A percentile compares a stretch with the other conserved stretches of the same genome.
phyloP scores from a whole-genome alignment of 192 early-diverging fungal species.

The Backusella mclennaniae region DNA sequence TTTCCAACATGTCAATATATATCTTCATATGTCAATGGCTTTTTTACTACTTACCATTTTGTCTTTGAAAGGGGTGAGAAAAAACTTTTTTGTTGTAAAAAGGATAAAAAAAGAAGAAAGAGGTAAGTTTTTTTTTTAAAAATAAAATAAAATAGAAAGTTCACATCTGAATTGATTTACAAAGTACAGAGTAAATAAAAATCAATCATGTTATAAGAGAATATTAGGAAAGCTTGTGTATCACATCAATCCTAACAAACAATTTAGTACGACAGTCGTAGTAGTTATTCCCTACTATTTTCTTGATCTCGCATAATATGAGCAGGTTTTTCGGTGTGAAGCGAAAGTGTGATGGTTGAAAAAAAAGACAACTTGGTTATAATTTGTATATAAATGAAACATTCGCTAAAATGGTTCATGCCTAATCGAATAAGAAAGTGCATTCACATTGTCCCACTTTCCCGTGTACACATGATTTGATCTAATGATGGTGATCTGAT shows the following conservation, averaged over 20 bases:
- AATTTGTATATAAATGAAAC: background rate
- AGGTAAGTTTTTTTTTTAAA: background rate
- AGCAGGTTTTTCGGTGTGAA: background rate
- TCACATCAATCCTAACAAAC: constrained; percentile 1
- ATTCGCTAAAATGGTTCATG: constrained; percentile 7
- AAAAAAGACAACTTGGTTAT: background rate
- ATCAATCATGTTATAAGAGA: constrained; percentile 7
- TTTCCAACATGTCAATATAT: background rate
- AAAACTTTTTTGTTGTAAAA: constrained; percentile 2
- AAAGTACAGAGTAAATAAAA: background rate
- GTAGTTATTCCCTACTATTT: background rate
- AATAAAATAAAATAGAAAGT: background rate
- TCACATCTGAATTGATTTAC: constrained; percentile 5
- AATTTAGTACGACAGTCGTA: background rate
- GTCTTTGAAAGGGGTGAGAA: constrained; percentile 6
- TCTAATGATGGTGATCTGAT: background rate
- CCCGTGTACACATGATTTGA: constrained; percentile 3
- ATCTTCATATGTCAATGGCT: background rate
- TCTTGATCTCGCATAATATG: background rate
- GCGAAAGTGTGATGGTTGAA: background rate
- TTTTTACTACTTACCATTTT: background rate
- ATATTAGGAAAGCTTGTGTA: constrained; percentile 9
- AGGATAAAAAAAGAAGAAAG: background rate
- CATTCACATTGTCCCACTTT: constrained; percentile 5
- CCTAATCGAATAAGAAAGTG: background rate